Percentiles rank a stretch among this genome's conserved stretches.
Conservation (phyloP, 495 filamentous ascomycete genomes). For the Chaetomium fimeti region DNA sequence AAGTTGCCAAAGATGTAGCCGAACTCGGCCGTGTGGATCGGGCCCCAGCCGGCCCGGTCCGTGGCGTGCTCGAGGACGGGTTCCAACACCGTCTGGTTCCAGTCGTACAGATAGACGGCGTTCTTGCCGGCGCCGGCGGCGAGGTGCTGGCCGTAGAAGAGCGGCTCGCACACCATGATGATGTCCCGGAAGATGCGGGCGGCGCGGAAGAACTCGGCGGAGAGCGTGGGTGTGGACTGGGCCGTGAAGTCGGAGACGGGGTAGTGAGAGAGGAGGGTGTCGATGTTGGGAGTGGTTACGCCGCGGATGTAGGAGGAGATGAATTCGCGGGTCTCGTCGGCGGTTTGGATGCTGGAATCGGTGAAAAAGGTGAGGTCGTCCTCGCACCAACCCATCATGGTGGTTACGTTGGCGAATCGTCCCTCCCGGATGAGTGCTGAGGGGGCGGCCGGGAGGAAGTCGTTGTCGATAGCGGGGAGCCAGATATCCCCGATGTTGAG, state of each 20-base stretch:
- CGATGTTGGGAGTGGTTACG: background rate
- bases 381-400: slow-evolving; percentile 9
- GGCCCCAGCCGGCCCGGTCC: background rate
- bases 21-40: slow-evolving; percentile 3
- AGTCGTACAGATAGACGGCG: slow-evolving; percentile 6
- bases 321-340: background rate
- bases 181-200: slow-evolving; percentile 6
- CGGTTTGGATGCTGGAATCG: slow-evolving; percentile 1
- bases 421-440: slow-evolving; percentile 1
- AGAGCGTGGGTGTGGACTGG: background rate
- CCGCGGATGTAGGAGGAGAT: background rate
- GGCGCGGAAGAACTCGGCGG: slow-evolving; percentile 2
- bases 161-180: slow-evolving; percentile 3
- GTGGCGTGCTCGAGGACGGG: background rate
- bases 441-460: slow-evolving; percentile 4
- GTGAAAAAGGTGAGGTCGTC: slow-evolving; percentile 12
- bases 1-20: slow-evolving; percentile 7
- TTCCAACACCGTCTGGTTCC: slow-evolving; percentile 8
- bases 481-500: slow-evolving; percentile 9
- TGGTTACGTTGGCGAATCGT: slow-evolving; percentile 7
- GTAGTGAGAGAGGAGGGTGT: slow-evolving; percentile 1
- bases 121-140: background rate
- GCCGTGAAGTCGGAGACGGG: background rate
- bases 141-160: background rate
- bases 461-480: slow-evolving; percentile 3